A percentile compares a stretch with the other conserved stretches of the same genome.
Conservation (phyloP, 2,329 filamentous ascomycete genomes). For the Cryphonectria nitschkei region DNA sequence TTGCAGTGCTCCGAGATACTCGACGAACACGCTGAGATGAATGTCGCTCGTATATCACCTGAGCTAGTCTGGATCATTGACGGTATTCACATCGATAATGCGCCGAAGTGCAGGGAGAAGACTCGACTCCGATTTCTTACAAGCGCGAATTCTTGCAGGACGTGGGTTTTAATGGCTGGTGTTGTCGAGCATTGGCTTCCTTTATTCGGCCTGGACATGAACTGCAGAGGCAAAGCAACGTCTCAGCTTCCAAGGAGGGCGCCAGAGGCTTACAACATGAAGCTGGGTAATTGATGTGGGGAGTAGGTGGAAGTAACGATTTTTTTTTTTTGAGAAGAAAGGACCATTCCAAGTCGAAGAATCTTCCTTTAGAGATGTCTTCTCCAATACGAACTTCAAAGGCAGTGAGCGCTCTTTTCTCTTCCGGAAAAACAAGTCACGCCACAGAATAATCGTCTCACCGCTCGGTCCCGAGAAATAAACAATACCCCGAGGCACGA, state of each 20-base stretch:
- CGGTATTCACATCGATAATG: neutral
- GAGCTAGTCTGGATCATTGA: neutral
- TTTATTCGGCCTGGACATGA: no score
- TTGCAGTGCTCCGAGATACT: neutral
- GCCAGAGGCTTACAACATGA: neutral
- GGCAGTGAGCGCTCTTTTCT: no score
- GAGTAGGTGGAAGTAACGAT: neutral
- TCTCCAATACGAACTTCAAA: neutral
- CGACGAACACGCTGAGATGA: neutral
- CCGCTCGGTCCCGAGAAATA: constrained; percentile 22
- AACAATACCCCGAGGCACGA: neutral
- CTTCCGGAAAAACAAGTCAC: neutral
- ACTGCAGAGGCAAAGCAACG: neutral
- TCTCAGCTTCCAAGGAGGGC: neutral
- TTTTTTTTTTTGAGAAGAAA: neutral
- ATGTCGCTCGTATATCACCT: neutral
- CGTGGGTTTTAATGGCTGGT: neutral
- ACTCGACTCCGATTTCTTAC: neutral
- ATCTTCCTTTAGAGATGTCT: neutral
- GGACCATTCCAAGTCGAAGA: neutral
- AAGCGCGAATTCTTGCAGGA: neutral
- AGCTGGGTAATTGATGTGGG: neutral
- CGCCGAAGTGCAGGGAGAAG: neutral
- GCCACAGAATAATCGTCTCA: neutral
- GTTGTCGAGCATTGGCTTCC: neutral